Evolutionary conservation across 1,284 basidiomycete species (phyloP), one percentile per base, ranked within the genome.

Genomic region (Cryptococcus jaspeensis): DNA sequence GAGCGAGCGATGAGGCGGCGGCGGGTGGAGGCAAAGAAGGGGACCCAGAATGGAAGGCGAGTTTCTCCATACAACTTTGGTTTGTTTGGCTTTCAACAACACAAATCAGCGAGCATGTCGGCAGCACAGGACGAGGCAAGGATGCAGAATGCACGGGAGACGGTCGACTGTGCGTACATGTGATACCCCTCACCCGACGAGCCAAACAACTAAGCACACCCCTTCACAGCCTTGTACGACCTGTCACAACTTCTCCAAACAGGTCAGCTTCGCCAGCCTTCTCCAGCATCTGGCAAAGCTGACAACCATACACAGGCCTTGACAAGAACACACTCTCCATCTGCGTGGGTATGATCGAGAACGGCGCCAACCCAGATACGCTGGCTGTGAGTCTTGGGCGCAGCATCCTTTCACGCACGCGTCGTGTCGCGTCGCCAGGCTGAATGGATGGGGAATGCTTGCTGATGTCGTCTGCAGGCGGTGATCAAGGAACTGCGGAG

Each of bases 321-420:
- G 73, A 77, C 38, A 77, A 75, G 56, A 72, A 74, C 51, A 69
- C 72, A 8, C 59, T 77, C 12, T 70, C 67, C 5, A 69, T 74
- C 41, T 77, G 75, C 57, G 69, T 75, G 12, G 70, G 72, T 7
- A 75, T 77, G 75, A 74, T 77, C 20, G 75, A 77, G 60, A 64
- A 64, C 9, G 75, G 75, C 36, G 69, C 75, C 22, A 75, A 75
- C 58, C 75, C 75, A 2, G 75, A 77, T 56, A 71, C 73, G 3
- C 61, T 77, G 1, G 75, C 75, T 20, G 75, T 75, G 50, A 57
- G 71, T 63, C 16, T 39, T 7, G 12, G 28, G 28, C 28, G 28
- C 16, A 20, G 12, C 13, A 18, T 25, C 22, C 18, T 18, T n/a
- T 9, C 36, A 16, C 38, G 16, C 40, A 22, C n/a, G 6, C n/a